Percentiles rank a stretch among this genome's conserved stretches.
Conservation (phyloP, 2,329 filamentous ascomycete species). For the Orbilia quercus region DNA sequence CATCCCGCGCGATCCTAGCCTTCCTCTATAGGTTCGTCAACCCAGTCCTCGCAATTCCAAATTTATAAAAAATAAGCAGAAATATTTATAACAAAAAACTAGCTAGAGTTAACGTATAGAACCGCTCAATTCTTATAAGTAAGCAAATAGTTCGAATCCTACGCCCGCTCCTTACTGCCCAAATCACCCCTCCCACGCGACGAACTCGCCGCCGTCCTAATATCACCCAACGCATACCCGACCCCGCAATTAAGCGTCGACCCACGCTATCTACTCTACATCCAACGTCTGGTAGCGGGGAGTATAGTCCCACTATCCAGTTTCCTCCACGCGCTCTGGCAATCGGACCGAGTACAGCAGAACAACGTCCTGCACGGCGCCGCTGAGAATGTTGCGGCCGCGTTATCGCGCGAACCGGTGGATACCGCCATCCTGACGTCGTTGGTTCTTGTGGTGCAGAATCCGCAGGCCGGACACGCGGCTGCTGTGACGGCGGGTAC, state of each 20-base stretch:
- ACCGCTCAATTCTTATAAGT: neutral
- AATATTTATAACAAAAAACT: neutral
- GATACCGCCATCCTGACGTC: constrained; percentile 59
- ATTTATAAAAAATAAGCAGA: too few relatives aligned
- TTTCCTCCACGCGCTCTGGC: constrained; percentile 69
- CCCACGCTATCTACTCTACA: constrained; percentile 71
- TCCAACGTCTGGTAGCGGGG: constrained; percentile 69
- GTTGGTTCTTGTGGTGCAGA: constrained; percentile 57
- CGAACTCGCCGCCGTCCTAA: constrained; percentile 70
- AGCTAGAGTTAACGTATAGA: constrained; percentile 48
- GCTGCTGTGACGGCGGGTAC: constrained; percentile 20
- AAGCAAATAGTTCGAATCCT: constrained; percentile 67
- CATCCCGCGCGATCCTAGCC: constrained; percentile 10
- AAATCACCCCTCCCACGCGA: constrained; percentile 68
- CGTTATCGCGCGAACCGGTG: constrained; percentile 56
- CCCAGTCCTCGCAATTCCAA: constrained; percentile 9
- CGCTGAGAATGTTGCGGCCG: constrained; percentile 31
- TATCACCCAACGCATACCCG: constrained; percentile 67
- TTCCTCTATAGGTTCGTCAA: constrained; percentile 28
- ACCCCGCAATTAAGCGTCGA: constrained; percentile 67
- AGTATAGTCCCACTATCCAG: constrained; percentile 69
- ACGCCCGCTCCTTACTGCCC: constrained; percentile 66
- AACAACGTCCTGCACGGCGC: constrained; percentile 36
- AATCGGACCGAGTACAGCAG: constrained; percentile 61
- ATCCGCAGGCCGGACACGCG: constrained; percentile 22